Base-by-base conservation (phyloP, 2,329 filamentous ascomycete genomes). In the Sarocladium strictum region DNA sequence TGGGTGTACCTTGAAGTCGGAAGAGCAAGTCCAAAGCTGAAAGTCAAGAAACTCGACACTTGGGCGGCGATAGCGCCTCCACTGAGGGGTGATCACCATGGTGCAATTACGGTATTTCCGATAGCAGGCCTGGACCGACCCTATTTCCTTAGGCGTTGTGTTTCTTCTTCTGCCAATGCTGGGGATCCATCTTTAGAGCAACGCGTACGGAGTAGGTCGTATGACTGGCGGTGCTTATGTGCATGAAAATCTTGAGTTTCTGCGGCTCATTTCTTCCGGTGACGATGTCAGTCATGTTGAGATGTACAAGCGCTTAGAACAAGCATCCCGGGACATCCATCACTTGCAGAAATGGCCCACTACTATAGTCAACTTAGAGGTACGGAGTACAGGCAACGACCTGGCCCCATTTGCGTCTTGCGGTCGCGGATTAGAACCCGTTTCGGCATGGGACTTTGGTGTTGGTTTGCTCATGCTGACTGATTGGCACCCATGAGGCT, bases 81-180 rank as follows among this genome's bases (percentile, higher is more conserved):
- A 51, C 47, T 29, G 43, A 47, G 43, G 43, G 43, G 43, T 27
- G 43, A n/a, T 23, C 10, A 27, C 29, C 43, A 24, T n/a, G 24
- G 43, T 27, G 43, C 43, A 47, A 47, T 47, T 47, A 47, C 43
- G 43, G 43, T 47, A 27, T 12, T 29, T 29, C 43, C 43, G 43
- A 47, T 7, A 23, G n/a, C 24, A 3, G 47, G 27, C 29, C 47
- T 35, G 24, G 47, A 50, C 21, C 35, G n/a, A 38, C 9, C 9
- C 17, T 38, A 12, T 43, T 43, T 6, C 40, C 7, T 3, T 7
- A 24, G 29, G n/a, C n/a, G n/a, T n/a, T n/a, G n/a, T n/a, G n/a
- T n/a, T n/a, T n/a, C n/a, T n/a, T n/a, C n/a, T n/a, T n/a, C n/a
- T n/a, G n/a, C n/a, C n/a, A n/a, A n/a, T n/a, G n/a, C n/a, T n/a